phyloP scores from a whole-genome alignment of 805 yeast genomes.

The Deakozyma indianensis region DNA sequence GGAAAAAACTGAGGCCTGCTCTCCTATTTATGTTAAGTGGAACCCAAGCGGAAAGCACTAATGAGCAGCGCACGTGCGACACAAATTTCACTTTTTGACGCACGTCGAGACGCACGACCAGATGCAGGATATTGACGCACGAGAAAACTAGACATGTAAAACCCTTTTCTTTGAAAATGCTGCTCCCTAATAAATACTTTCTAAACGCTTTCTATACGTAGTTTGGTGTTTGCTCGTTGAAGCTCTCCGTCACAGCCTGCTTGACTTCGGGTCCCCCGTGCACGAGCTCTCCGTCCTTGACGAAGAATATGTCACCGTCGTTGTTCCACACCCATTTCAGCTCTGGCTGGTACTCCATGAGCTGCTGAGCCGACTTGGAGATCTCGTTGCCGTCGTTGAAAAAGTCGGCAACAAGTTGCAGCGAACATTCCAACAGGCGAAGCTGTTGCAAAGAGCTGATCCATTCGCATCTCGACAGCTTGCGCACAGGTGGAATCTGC shows the following conservation, averaged over 20 bases:
- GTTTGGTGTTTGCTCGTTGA: too few relatives aligned
- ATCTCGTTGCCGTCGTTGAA: background rate
- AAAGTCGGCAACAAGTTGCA: background rate
- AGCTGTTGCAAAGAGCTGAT: slow-evolving; percentile 1
- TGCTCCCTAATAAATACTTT: too few relatives aligned
- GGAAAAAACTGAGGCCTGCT: too few relatives aligned
- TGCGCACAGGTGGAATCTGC: background rate
- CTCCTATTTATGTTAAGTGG: too few relatives aligned
- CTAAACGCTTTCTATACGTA: too few relatives aligned
- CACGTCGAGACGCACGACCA: too few relatives aligned
- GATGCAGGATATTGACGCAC: too few relatives aligned
- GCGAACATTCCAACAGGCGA: background rate
- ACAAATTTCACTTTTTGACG: too few relatives aligned
- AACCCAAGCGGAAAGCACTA: too few relatives aligned
- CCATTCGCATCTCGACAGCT: background rate
- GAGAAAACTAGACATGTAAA: too few relatives aligned
- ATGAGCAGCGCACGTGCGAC: background rate
- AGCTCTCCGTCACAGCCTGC: background rate
- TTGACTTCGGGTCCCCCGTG: background rate
- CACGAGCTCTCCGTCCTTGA: background rate
- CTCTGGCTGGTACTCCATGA: background rate
- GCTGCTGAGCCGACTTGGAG: background rate
- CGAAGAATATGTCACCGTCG: background rate
- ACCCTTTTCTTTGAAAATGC: too few relatives aligned
- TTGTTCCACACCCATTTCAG: background rate